Percentiles rank a stretch among this genome's conserved stretches.
phyloP scores from a whole-genome alignment of 352 stramenopile genomes.

The Phytophthora meadii region DNA sequence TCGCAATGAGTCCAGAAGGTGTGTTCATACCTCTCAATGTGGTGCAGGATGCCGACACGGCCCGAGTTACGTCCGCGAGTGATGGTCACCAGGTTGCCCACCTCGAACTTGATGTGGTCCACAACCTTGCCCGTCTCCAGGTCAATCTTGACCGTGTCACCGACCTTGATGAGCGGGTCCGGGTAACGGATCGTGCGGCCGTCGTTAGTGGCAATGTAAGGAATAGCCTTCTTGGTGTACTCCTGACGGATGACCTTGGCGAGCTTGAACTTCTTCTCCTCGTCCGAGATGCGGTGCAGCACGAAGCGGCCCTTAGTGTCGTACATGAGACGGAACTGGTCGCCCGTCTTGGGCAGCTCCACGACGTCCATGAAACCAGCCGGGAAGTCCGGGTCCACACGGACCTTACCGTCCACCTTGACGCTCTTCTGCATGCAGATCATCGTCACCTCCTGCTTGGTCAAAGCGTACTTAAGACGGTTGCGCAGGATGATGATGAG shows the following conservation, averaged over 20 bases:
- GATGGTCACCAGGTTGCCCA: conserved; percentile 98
- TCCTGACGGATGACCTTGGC: conserved; percentile 97
- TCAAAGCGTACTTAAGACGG: conserved; percentile 99
- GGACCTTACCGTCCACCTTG: conserved; percentile 97
- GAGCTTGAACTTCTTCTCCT: conserved; percentile 99
- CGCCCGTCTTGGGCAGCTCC: conserved; percentile 95
- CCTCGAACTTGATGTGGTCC: conserved; percentile 98
- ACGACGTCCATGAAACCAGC: conserved; percentile 99
- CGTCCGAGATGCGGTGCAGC: conserved; percentile 95
- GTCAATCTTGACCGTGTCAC: conserved; percentile 99
- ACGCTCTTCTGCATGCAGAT: conserved; percentile 99
- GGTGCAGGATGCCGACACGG: conserved; percentile 96
- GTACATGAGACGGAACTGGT: conserved; percentile 98
- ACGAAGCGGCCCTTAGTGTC: conserved; percentile 99
- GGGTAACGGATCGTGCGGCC: conserved; percentile 99
- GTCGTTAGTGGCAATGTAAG: conserved; percentile 98
- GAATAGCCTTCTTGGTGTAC: conserved; percentile 97
- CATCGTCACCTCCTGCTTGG: conserved; percentile 97
- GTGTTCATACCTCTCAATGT: conserved; percentile 96
- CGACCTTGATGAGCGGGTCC: conserved; percentile 98
- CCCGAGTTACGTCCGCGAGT: conserved; percentile 97
- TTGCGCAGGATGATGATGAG: conserved; percentile 99
- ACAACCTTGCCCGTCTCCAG: conserved; percentile 98
- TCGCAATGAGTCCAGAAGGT: conserved; percentile 89
- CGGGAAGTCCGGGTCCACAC: conserved; percentile 98